Percentiles rank a stretch among this genome's conserved stretches.
Conservation (phyloP, 2,329 filamentous ascomycete genomes). For the Colletotrichum navitas region DNA sequence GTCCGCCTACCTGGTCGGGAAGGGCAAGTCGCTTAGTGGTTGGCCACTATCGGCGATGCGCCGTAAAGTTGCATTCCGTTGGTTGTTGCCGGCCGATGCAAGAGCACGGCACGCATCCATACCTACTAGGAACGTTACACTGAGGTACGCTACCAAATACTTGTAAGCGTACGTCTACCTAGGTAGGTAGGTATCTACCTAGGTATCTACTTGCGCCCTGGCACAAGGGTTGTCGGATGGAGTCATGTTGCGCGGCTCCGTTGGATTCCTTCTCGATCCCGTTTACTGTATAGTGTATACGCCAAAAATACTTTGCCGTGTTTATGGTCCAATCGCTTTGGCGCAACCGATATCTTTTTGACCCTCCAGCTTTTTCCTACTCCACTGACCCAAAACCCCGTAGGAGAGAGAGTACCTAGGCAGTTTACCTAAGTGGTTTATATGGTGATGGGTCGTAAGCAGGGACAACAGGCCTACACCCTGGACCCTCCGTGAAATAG, state of each 20-base stretch:
- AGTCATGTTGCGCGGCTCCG: neutral
- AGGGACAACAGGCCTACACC: constrained; percentile 11
- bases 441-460: neutral
- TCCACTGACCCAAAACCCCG: neutral
- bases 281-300: neutral
- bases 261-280: neutral
- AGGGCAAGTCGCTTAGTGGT: constrained; percentile 25
- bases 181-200: too few relatives aligned
- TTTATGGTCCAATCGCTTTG: neutral
- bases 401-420: neutral
- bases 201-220: too few relatives aligned
- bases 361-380: neutral
- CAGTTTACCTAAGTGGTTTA: neutral
- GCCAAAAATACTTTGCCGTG: neutral
- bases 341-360: too few relatives aligned
- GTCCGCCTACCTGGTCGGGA: constrained; percentile 27
- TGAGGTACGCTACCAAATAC: too few relatives aligned
- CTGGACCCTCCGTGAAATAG: neutral
- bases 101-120: neutral
- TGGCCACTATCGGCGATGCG: constrained; percentile 27
- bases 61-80: constrained; percentile 20
- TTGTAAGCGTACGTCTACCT: too few relatives aligned
- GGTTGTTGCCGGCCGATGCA: neutral
- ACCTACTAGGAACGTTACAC: too few relatives aligned
- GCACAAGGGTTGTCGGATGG: neutral